phyloP scores from a whole-genome alignment of 176 grass and related monocot genomes.

The Coix lacrymajobi region DNA sequence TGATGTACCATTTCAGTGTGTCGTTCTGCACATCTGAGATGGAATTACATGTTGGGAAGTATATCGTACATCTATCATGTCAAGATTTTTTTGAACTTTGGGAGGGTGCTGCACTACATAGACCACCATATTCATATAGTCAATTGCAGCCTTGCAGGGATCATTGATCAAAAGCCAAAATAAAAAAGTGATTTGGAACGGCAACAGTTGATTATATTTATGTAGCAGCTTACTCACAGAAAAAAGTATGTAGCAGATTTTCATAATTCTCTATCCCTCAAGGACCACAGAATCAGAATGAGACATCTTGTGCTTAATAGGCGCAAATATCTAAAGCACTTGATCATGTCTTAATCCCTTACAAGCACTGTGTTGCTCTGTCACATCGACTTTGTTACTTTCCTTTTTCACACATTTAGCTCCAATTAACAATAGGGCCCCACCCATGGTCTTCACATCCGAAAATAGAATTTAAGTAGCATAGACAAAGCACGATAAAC shows the following conservation, averaged over 20 bases:
- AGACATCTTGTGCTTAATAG: background rate
- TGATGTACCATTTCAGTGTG: background rate
- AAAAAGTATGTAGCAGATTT: background rate
- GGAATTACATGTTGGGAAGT: background rate
- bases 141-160: background rate
- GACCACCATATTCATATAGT: background rate
- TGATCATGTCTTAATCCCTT: background rate
- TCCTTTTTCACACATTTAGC: background rate
- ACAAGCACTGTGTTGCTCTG: background rate
- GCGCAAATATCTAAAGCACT: background rate
- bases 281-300: background rate
- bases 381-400: background rate
- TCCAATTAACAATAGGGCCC: background rate
- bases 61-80: background rate
- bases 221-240: background rate
- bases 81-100: background rate
- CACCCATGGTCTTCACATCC: background rate
- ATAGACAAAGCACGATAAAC: no score
- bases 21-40: background rate
- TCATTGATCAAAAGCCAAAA: background rate
- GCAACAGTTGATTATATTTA: background rate
- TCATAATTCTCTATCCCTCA: background rate
- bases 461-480: background rate
- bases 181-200: background rate
- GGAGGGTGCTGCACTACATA: background rate